Evolutionary conservation across 1,284 basidiomycete species (phyloP).

Genomic region (Neonothopanus nambi): DNA sequence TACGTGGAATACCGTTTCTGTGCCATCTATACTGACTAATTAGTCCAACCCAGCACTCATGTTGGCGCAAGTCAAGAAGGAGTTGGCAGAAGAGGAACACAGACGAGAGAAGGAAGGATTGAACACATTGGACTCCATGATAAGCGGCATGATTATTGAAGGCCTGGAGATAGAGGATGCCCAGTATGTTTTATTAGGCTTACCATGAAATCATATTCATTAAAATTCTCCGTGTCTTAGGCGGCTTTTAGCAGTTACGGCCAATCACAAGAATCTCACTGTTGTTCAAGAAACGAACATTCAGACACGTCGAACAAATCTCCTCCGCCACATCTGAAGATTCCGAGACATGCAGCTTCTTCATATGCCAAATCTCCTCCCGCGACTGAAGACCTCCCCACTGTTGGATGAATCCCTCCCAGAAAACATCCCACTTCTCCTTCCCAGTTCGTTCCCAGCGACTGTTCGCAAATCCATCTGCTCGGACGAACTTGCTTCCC

Average conservation of each 20-base stretch:
- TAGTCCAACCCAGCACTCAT: neutral
- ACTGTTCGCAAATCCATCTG: neutral
- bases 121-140: neutral
- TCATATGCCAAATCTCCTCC: neutral
- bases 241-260: too few relatives aligned
- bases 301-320: slow-evolving; percentile 7
- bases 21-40: neutral
- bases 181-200: slow-evolving; percentile 14
- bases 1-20: slow-evolving; percentile 1
- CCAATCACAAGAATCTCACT: too few relatives aligned
- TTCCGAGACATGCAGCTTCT: slow-evolving; percentile 5
- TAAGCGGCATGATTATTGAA: slow-evolving; percentile 12
- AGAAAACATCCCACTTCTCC: neutral
- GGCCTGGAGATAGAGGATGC: slow-evolving; percentile 14
- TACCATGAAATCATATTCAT: neutral
- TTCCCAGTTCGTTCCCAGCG: neutral
- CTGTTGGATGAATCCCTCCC: neutral
- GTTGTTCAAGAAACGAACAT: slow-evolving; percentile 7
- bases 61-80: slow-evolving; percentile 13
- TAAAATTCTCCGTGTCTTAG: neutral
- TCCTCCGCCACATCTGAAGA: slow-evolving; percentile 11
- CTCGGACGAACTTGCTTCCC: neutral
- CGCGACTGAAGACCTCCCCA: neutral
- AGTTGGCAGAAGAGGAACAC: slow-evolving; percentile 19
- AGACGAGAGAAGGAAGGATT: slow-evolving; percentile 3